Evolutionary conservation across 2,329 filamentous ascomycete species (phyloP).

Genomic region (Lachnellula cervina): DNA sequence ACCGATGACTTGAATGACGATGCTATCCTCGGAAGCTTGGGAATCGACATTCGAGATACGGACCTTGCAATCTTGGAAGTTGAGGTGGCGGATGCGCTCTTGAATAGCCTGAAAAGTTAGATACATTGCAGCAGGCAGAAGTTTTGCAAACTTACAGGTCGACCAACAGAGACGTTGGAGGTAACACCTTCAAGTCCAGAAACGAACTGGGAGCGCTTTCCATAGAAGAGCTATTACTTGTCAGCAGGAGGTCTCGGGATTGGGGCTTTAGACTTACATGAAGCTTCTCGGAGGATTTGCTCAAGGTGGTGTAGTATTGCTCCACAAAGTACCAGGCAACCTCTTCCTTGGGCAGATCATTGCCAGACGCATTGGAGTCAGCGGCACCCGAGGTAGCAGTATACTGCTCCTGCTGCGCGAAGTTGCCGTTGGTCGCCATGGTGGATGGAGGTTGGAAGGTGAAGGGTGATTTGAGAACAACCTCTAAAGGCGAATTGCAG

Average conservation of each 20-base stretch:
- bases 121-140: neutral
- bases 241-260: constrained; percentile 12
- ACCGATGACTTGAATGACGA: constrained; percentile 96
- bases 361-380: constrained; percentile 33
- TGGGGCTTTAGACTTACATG: constrained; percentile 50
- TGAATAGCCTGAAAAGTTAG: constrained; percentile 67
- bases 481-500: constrained; percentile 16
- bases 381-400: constrained; percentile 29
- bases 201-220: constrained; percentile 92
- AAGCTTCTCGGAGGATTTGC: constrained; percentile 89
- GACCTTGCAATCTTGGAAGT: constrained; percentile 97
- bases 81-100: constrained; percentile 86
- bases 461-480: constrained; percentile 21
- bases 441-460: constrained; percentile 10
- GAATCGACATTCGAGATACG: constrained; percentile 97
- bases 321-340: constrained; percentile 99
- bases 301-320: constrained; percentile 97
- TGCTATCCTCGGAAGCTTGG: constrained; percentile 86
- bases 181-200: constrained; percentile 88
- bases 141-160: constrained; percentile 59
- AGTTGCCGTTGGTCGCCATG: constrained; percentile 34
- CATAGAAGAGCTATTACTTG: constrained; percentile 72
- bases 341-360: constrained; percentile 73
- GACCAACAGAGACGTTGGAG: constrained; percentile 78
- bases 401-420: constrained; percentile 32